A percentile compares a stretch with the other conserved stretches of the same genome.
Evolutionary conservation across 2,329 filamentous ascomycete genomes (phyloP).

Genomic region (Ascochyta koolunga): DNA sequence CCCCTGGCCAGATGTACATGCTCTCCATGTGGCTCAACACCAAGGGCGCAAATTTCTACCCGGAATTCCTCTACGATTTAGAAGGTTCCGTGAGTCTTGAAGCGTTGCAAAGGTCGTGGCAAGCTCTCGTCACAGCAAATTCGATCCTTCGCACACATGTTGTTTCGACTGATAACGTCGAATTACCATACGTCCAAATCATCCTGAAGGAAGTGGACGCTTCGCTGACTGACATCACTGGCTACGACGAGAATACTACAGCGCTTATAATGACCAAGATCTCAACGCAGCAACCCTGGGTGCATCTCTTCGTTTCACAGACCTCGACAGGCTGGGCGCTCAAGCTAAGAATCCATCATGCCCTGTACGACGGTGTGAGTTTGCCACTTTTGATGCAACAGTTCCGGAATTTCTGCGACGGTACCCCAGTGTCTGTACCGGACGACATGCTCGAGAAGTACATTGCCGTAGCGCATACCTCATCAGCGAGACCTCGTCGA

Average conservation of each 20-base stretch:
- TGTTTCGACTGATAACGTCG: slow-evolving; percentile 55
- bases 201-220: slow-evolving; percentile 54
- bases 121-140: slow-evolving; percentile 58
- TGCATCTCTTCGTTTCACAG: slow-evolving; percentile 45
- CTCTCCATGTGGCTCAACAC: slow-evolving; percentile 76
- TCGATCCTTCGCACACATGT: slow-evolving; percentile 75
- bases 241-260: slow-evolving; percentile 17
- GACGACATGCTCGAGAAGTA: slow-evolving; percentile 50
- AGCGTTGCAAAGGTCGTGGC: slow-evolving; percentile 66
- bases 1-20: slow-evolving; percentile 82
- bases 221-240: slow-evolving; percentile 39
- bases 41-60: slow-evolving; percentile 71
- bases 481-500: slow-evolving; percentile 26
- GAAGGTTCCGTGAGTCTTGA: slow-evolving; percentile 46
- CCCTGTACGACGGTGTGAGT: slow-evolving; percentile 85
- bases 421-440: slow-evolving; percentile 14
- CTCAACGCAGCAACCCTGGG: slow-evolving; percentile 37
- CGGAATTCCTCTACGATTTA: slow-evolving; percentile 70
- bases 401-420: slow-evolving; percentile 54
- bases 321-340: slow-evolving; percentile 43
- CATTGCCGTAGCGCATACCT: slow-evolving; percentile 34
- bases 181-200: slow-evolving; percentile 67
- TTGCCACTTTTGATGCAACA: slow-evolving; percentile 67
- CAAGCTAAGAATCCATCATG: slow-evolving; percentile 73
- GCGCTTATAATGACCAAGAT: neutral